Percentiles rank a stretch among this genome's conserved stretches.
Evolutionary conservation across 2,329 filamentous ascomycete species (phyloP).

Genomic region (Penicillium digitatum): DNA sequence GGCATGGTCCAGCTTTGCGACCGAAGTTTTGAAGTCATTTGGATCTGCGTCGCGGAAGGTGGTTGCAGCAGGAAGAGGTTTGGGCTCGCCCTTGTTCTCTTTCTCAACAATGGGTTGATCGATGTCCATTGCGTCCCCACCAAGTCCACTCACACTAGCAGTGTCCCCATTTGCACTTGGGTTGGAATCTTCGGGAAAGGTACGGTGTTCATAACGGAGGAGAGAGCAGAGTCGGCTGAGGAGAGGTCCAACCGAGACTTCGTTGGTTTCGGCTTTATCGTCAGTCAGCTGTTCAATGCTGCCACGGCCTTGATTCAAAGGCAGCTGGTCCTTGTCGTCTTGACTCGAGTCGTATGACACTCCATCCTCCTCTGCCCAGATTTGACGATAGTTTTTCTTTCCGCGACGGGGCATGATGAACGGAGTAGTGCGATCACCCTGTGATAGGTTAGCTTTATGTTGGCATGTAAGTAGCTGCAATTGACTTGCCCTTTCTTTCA

Average conservation of each 20-base stretch:
- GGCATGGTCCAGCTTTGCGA: constrained; percentile 75
- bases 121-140: constrained; percentile 49
- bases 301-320: constrained; percentile 78
- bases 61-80: constrained; percentile 63
- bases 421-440: constrained; percentile 74
- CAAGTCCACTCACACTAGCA: constrained; percentile 32
- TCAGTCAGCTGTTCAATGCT: constrained; percentile 84
- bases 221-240: constrained; percentile 74
- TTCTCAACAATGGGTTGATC: constrained; percentile 49
- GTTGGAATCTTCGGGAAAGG: constrained; percentile 53
- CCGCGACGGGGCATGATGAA: constrained; percentile 84
- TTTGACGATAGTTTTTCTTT: constrained; percentile 78
- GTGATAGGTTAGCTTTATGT: constrained; percentile 10
- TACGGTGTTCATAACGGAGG: constrained; percentile 67
- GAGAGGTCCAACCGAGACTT: constrained; percentile 83
- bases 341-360: constrained; percentile 65
- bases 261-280: constrained; percentile 79
- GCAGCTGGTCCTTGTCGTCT: constrained; percentile 60
- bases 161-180: constrained; percentile 44
- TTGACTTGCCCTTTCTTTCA: constrained; percentile 66
- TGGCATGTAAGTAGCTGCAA: neutral
- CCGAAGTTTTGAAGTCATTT: constrained; percentile 74
- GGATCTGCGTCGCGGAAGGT: constrained; percentile 73
- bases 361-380: constrained; percentile 94
- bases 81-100: constrained; percentile 30